Percentiles rank a stretch among this genome's conserved stretches.
phyloP scores from a whole-genome alignment of 2,329 filamentous ascomycete species.

The Macrophomina phaseolina region DNA sequence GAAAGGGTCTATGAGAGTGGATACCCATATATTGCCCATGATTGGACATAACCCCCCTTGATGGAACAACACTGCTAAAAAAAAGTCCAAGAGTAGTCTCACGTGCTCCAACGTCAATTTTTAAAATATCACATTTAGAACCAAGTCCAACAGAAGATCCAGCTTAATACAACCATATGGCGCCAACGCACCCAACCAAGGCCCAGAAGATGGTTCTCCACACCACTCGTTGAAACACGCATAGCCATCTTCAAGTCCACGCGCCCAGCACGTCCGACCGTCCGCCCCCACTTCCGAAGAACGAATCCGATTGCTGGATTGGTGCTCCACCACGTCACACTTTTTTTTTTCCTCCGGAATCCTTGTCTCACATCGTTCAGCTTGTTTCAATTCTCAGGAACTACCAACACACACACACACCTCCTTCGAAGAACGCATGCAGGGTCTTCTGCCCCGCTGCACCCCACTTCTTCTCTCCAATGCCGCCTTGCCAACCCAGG shows the following conservation, averaged over 20 bases:
- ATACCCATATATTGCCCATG: not conserved
- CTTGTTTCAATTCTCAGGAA: conserved; percentile 5
- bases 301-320: conserved; percentile 18
- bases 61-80: not conserved
- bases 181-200: conserved; percentile 11
- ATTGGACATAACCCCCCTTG: not conserved
- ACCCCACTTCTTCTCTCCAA: not conserved
- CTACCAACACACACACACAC: not conserved
- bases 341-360: conserved; percentile 1
- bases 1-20: conserved; percentile 53
- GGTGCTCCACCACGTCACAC: conserved; percentile 18
- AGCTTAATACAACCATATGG: not conserved
- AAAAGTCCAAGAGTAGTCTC: not conserved
- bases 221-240: conserved; percentile 13
- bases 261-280: conserved; percentile 4
- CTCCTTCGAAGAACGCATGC: not conserved
- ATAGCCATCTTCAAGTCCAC: conserved; percentile 9
- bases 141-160: not conserved
- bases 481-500: conserved; percentile 5
- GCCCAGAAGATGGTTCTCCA: conserved; percentile 3
- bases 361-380: conserved; percentile 17
- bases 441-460: conserved; percentile 8
- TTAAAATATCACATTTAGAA: not conserved
- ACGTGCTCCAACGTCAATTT: too few species aligned
- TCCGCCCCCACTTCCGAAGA: conserved; percentile 1